A percentile compares a stretch with the other conserved stretches of the same genome.
phyloP scores from a whole-genome alignment of 2,329 filamentous ascomycete species.

The Ophiosphaerella narmari region DNA sequence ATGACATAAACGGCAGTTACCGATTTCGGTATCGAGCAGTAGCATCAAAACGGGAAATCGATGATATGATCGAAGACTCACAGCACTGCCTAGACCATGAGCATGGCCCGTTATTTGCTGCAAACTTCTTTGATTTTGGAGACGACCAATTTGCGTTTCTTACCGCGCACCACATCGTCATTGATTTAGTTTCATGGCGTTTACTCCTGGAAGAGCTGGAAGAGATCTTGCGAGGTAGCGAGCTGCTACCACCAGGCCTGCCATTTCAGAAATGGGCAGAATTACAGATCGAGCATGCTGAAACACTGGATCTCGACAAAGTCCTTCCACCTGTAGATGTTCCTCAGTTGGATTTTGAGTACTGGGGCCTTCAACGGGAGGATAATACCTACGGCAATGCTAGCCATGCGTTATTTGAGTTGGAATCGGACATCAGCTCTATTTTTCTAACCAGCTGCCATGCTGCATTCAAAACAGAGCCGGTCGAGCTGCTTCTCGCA shows the following conservation, averaged over 20 bases:
- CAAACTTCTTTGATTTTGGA: constrained; percentile 43
- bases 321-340: constrained; percentile 37
- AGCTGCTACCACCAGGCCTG: constrained; percentile 37
- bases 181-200: constrained; percentile 56
- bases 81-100: constrained; percentile 34
- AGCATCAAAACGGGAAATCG: constrained; percentile 28
- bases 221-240: constrained; percentile 35
- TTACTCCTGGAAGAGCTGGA: constrained; percentile 53
- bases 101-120: constrained; percentile 36
- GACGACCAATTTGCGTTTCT: constrained; percentile 39
- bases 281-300: constrained; percentile 43
- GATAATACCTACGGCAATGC: constrained; percentile 46
- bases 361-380: constrained; percentile 46
- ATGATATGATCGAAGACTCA: constrained; percentile 37
- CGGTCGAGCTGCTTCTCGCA: constrained; percentile 61
- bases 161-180: constrained; percentile 44
- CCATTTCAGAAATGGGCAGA: constrained; percentile 48
- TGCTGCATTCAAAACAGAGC: constrained; percentile 57
- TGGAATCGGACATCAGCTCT: constrained; percentile 28
- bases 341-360: constrained; percentile 39
- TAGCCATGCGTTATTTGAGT: constrained; percentile 37
- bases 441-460: constrained; percentile 40
- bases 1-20: constrained; percentile 34
- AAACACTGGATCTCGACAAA: constrained; percentile 23
- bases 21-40: constrained; percentile 30